Evolutionary conservation across 441 rosid species (phyloP).

Genomic region (Erodium texanum): DNA sequence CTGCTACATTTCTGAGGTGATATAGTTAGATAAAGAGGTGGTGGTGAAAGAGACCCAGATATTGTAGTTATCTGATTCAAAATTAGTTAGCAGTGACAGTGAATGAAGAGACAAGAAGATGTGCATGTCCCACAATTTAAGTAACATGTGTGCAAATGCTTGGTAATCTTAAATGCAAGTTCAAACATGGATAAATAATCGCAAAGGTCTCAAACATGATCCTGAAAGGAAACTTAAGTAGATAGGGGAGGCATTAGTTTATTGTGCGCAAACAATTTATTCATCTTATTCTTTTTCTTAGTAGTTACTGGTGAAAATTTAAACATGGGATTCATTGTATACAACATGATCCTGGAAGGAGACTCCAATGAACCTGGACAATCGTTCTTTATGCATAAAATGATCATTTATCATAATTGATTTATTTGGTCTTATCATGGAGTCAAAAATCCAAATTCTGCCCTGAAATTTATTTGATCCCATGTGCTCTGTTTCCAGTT

Average conservation of each 20-base stretch:
- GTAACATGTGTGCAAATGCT: not conserved
- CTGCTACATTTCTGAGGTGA: not conserved
- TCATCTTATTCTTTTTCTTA: not conserved
- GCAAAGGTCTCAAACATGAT: not conserved
- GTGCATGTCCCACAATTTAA: not conserved
- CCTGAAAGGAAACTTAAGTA: not conserved
- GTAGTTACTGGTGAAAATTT: not conserved
- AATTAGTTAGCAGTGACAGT: not conserved
- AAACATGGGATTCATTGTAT: not conserved
- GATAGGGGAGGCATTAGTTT: not conserved
- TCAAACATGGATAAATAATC: not conserved
- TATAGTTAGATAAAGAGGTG: not conserved
- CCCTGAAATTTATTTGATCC: not conserved
- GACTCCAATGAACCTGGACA: not conserved
- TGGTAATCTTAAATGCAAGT: not conserved
- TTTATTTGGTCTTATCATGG: not conserved
- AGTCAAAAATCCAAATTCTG: not conserved
- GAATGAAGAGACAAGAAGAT: not conserved
- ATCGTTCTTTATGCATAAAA: not conserved
- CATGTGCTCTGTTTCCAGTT: not conserved
- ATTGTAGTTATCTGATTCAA: not conserved
- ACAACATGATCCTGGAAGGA: not conserved
- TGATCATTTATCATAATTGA: not conserved
- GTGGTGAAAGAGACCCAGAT: not conserved
- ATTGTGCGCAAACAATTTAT: not conserved